Evolutionary conservation across 2,329 filamentous ascomycete species (phyloP).

Genomic region (Ophiostoma sp.): DNA sequence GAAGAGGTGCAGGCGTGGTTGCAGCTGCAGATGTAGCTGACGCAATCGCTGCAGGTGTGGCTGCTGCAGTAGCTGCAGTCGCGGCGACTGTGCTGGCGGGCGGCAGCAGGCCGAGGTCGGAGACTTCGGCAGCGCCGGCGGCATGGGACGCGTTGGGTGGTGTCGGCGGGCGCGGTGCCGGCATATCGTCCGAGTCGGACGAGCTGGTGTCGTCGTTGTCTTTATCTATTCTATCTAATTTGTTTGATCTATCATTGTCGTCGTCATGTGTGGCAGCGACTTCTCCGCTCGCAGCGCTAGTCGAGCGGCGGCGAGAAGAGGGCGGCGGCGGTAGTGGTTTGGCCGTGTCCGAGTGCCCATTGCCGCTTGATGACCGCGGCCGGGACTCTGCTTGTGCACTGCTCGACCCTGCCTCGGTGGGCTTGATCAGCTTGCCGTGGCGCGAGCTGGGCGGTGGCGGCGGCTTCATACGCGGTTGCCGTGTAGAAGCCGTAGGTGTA

Average conservation of each 20-base stretch:
- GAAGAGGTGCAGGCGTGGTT: conserved; percentile 34
- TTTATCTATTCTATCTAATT: conserved; percentile 35
- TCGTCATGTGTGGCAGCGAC: conserved; percentile 40
- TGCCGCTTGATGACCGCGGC: conserved; percentile 34
- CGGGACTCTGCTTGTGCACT: conserved; percentile 27
- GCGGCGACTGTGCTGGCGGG: not conserved
- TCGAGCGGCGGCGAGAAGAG: conserved; percentile 33
- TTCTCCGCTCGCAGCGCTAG: not conserved
- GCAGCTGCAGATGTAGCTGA: not conserved
- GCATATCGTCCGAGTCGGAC: conserved; percentile 17
- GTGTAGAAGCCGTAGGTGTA: conserved; percentile 28
- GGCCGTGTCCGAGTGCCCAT: conserved; percentile 46
- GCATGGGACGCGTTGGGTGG: conserved; percentile 37
- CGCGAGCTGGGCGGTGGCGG: conserved; percentile 66
- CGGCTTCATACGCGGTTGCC: conserved; percentile 50
- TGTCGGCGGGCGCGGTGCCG: conserved; percentile 37
- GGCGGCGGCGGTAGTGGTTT: conserved; percentile 58
- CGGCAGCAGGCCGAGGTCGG: conserved; percentile 16
- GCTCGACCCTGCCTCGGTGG: conserved; percentile 28
- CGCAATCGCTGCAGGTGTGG: not conserved
- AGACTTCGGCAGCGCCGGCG: conserved; percentile 26
- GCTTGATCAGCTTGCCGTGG: conserved; percentile 68
- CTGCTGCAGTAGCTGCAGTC: not conserved
- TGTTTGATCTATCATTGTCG: conserved; percentile 47
- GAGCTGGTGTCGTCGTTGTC: conserved; percentile 26